phyloP scores from a whole-genome alignment of 2,329 filamentous ascomycete species.

The Penicillium sp. region DNA sequence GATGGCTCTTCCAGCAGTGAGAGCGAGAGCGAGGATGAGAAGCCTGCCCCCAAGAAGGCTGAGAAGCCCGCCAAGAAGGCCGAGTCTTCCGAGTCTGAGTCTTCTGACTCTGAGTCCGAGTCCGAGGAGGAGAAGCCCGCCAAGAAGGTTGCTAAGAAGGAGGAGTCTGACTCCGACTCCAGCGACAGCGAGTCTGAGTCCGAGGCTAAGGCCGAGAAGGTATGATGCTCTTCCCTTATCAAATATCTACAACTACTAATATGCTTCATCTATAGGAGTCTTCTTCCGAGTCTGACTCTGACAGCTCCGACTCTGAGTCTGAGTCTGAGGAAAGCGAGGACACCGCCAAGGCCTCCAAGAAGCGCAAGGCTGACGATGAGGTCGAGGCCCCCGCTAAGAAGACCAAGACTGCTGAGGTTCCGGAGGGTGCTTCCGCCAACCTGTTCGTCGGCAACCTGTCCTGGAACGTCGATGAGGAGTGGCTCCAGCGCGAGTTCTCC shows the following conservation, averaged over 20 bases:
- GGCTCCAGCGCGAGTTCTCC: conserved; percentile 78
- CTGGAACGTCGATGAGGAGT: conserved; percentile 86
- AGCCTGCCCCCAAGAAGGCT: conserved; percentile 21
- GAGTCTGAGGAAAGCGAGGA: conserved; percentile 36
- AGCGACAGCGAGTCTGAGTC: conserved; percentile 30
- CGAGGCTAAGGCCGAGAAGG: conserved; percentile 30
- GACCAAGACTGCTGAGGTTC: conserved; percentile 56
- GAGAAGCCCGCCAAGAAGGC: conserved; percentile 27
- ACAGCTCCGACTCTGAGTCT: conserved; percentile 33
- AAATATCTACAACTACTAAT: conserved; percentile 3
- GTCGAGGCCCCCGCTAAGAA: conserved; percentile 53
- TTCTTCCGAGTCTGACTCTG: conserved; percentile 33
- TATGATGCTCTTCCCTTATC: conserved; percentile 16
- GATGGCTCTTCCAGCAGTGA: conserved; percentile 25
- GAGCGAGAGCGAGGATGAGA: conserved; percentile 34
- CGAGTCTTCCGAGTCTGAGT: conserved; percentile 31
- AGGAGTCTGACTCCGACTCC: conserved; percentile 20
- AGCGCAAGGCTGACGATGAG: conserved; percentile 52
- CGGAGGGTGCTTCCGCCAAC: conserved; percentile 51
- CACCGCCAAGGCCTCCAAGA: conserved; percentile 40
- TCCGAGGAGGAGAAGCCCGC: conserved; percentile 33
- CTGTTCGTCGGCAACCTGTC: conserved; percentile 88
- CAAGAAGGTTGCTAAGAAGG: conserved; percentile 30
- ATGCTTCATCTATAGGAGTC: conserved; percentile 15
- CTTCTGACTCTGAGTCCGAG: conserved; percentile 2